Base-by-base conservation (phyloP, 2,329 filamentous ascomycete genomes). In the Sporothrix phasma region DNA sequence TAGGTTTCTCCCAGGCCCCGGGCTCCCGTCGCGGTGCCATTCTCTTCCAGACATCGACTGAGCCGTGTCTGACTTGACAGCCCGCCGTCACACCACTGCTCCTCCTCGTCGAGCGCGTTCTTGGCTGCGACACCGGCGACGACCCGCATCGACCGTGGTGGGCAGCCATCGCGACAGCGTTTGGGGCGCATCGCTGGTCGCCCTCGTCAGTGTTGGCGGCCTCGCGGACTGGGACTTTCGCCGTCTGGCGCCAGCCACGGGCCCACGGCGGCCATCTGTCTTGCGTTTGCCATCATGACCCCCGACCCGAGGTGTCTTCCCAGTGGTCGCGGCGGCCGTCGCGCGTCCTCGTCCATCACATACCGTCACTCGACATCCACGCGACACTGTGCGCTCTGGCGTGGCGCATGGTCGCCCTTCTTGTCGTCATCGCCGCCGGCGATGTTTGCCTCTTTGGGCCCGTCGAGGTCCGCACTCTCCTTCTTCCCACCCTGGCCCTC, bases 401-500 rank as follows among this genome's bases (percentile, higher is more conserved):
- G 5, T 54, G 22, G 47, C 61, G 61, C 3, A 13, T 54, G 6
- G 1, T 54, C 5, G 5, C 24, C n/a, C 4, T 54, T 3, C 7
- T 62, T 2, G 2, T 45, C 3, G 11, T 34, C 11, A 10, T 41
- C 2, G 26, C 24, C 17, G 61, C n/a, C 7, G 45, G 24, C 3
- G 61, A 62, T 6, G 34, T 47, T 3, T 43, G 41, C 45, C 17
- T 37, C 1, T 62, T 54, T 10, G 61, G 26, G 0, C 24, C 37
- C 3, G 37, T 41, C 1, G 10, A n/a, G 2, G 10, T 41, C 11
- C 22, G 24, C 17, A 3, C 26, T 5, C 5, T 65, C 17, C 2
- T 37, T 5, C 5, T 65, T 2, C 41, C 67, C 1, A 67, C 67
- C 0, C 6, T 76, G 0, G 15, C 67, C 0, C 45, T 75, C 1